A percentile compares a stretch with the other conserved stretches of the same genome.
These are phyloP conservation scores for Rhodotorula graminis DNA, from an alignment of 768 basidiomycete species.

Conservation along the genomic window DNA sequence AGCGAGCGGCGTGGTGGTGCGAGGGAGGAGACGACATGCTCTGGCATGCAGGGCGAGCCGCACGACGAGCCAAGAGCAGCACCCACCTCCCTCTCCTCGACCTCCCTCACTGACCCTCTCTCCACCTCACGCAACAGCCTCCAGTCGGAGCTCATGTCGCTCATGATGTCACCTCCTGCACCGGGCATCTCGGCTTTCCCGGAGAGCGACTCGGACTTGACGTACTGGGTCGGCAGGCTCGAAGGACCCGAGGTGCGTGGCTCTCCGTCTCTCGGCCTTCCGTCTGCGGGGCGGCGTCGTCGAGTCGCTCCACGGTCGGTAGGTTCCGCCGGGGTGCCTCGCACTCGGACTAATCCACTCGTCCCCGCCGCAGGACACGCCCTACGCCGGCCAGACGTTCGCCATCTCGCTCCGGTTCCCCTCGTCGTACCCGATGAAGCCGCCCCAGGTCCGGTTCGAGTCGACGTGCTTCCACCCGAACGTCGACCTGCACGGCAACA, in stretches of 20 bases:
- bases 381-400: conserved; percentile 70
- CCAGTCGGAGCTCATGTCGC: conserved; percentile 37
- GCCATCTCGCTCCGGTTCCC: conserved; percentile 81
- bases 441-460: conserved; percentile 80
- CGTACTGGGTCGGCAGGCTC: conserved; percentile 85
- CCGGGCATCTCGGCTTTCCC: conserved; percentile 67
- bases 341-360: too few relatives aligned
- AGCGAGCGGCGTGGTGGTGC: neutral
- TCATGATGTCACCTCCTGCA: conserved; percentile 34
- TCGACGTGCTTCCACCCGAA: conserved; percentile 83
- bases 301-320: too few relatives aligned
- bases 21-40: neutral
- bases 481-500: conserved; percentile 62
- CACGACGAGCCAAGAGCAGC: neutral
- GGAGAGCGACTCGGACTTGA: conserved; percentile 75
- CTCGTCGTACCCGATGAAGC: conserved; percentile 77
- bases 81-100: too few relatives aligned
- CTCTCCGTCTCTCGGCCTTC: too few relatives aligned
- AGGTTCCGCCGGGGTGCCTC: too few relatives aligned
- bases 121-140: conserved; percentile 10
- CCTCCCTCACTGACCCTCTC: neutral
- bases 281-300: too few relatives aligned
- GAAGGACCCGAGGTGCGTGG: conserved; percentile 54
- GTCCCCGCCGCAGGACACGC: conserved; percentile 30
- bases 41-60: too few relatives aligned